phyloP scores from a whole-genome alignment of 352 stramenopile genomes.

The Globisporangium mamillatum region DNA sequence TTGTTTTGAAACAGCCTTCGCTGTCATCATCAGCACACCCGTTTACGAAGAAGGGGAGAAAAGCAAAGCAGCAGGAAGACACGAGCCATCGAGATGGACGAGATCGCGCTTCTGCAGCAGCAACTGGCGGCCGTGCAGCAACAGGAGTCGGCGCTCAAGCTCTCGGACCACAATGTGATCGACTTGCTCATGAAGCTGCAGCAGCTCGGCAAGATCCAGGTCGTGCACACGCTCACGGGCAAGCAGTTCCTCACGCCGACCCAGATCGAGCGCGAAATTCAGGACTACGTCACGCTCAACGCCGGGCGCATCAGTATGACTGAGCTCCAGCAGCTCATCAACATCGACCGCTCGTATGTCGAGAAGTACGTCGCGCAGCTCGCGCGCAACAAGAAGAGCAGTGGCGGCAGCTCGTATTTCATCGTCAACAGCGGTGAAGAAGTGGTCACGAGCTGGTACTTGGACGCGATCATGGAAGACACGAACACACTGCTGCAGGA shows the following conservation, averaged over 20 bases:
- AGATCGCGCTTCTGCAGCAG: conserved; percentile 78
- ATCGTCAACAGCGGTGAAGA: conserved; percentile 77
- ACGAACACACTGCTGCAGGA: conserved; percentile 76
- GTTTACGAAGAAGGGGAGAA: not conserved
- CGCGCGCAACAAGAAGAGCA: conserved; percentile 25
- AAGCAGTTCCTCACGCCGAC: conserved; percentile 78
- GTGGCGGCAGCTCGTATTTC: conserved; percentile 39
- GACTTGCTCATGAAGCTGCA: conserved; percentile 79
- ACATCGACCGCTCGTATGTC: conserved; percentile 71
- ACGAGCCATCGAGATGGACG: conserved; percentile 47
- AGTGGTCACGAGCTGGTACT: conserved; percentile 75
- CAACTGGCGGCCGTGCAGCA: conserved; percentile 79
- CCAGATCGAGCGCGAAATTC: conserved; percentile 73
- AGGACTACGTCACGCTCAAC: conserved; percentile 66
- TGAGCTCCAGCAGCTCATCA: conserved; percentile 63
- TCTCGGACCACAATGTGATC: conserved; percentile 83
- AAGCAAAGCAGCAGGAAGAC: not conserved
- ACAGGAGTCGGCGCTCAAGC: conserved; percentile 70
- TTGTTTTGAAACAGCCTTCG: no score
- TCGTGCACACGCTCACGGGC: conserved; percentile 77
- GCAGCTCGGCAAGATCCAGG: conserved; percentile 66
- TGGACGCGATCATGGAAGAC: conserved; percentile 85
- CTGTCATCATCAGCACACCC: not conserved
- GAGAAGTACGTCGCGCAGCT: conserved; percentile 58
- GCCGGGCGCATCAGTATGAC: conserved; percentile 62